phyloP scores from a whole-genome alignment of 108 stramenopile genomes.

The Epipyxis sp. region DNA sequence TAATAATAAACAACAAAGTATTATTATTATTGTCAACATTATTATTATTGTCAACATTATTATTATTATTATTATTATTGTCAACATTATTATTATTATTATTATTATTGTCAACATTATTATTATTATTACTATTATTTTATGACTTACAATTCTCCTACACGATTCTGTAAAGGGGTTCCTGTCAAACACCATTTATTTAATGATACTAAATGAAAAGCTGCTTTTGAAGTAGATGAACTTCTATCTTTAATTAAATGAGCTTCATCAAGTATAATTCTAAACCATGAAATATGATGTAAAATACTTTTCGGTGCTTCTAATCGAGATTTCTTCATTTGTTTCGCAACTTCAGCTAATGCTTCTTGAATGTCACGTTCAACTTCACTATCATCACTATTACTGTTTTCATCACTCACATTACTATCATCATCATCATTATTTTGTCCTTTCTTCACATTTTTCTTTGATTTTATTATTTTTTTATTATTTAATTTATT shows the following conservation, averaged over 20 bases:
- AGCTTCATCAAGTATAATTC: conserved; percentile 88
- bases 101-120: no score
- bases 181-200: conserved; percentile 85
- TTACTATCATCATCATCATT: conserved; percentile 46
- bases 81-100: no score
- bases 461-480: conserved; percentile 46
- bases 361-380: conserved; percentile 69
- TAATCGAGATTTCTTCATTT: not conserved
- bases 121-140: no score
- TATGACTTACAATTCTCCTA: conserved; percentile 97
- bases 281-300: conserved; percentile 83
- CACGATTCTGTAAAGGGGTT: conserved; percentile 96
- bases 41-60: no score
- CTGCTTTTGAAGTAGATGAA: conserved; percentile 89
- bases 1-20: no score
- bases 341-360: not conserved
- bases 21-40: no score
- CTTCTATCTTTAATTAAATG: conserved; percentile 83
- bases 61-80: no score
- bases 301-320: conserved; percentile 54
- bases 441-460: not conserved
- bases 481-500: conserved; percentile 25
- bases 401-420: conserved; percentile 38
- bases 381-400: conserved; percentile 57
- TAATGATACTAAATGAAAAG: conserved; percentile 76